These are phyloP conservation scores for Colletotrichum gigasporum DNA, from an alignment of 2,329 filamentous ascomycete genomes.

Conservation along the genomic window DNA sequence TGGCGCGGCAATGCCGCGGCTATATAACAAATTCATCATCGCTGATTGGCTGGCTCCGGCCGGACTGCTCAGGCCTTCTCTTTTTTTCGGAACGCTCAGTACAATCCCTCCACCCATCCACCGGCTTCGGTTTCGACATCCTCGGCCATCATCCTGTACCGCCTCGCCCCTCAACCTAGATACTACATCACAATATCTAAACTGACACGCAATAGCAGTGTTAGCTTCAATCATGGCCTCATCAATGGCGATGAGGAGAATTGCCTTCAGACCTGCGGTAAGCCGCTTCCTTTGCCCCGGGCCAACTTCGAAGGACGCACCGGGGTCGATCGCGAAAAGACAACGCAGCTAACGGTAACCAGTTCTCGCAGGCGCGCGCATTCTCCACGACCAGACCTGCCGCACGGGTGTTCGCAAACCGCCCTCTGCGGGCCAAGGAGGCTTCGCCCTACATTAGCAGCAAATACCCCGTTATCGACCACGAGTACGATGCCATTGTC, in stretches of 20 bases:
- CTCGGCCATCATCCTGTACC: background rate
- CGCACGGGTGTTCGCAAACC: constrained; percentile 86
- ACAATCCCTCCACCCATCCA: background rate
- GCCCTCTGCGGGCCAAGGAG: constrained; percentile 91
- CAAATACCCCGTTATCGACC: constrained; percentile 97
- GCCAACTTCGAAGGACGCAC: constrained; percentile 13
- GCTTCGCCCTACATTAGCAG: constrained; percentile 85
- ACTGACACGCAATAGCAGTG: constrained; percentile 9
- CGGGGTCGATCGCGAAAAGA: constrained; percentile 35
- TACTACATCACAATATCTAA: background rate
- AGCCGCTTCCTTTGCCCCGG: constrained; percentile 42
- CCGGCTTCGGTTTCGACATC: background rate
- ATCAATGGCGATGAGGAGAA: constrained; percentile 71
- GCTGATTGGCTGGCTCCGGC: too few species aligned
- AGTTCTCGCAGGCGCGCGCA: constrained; percentile 77
- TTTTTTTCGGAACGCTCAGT: constrained; percentile 23
- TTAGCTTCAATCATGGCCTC: constrained; percentile 60
- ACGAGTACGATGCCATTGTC: constrained; percentile 98
- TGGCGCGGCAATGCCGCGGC: too few species aligned
- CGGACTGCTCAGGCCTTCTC: constrained; percentile 13
- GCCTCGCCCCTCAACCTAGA: background rate
- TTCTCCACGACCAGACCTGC: constrained; percentile 90
- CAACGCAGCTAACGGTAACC: constrained; percentile 12
- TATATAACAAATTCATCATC: too few species aligned
- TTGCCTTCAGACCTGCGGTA: constrained; percentile 65